Base-by-base conservation (phyloP, 163 green algal species). In the Scenedesmus sp. region DNA sequence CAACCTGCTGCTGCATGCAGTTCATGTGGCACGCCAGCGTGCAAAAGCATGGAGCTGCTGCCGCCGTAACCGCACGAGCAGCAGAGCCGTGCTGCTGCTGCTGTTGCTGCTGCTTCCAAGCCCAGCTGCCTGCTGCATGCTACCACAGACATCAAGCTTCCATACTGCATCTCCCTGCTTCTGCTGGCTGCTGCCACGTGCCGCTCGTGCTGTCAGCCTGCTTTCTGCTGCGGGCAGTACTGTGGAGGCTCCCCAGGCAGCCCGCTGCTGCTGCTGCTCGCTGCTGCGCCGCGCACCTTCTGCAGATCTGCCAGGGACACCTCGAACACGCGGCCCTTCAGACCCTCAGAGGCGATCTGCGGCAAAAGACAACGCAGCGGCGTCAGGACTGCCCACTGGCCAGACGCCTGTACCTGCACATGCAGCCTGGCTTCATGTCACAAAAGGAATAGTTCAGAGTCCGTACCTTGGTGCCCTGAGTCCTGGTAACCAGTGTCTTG, bases 271-370 rank as follows among this genome's bases (percentile, higher is more conserved):
- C 76, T 74, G 82, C 82, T 88, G 56, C 57, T 55, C 12, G 56
- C 57, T n/a, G 56, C n/a, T 86, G 82, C 82, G 15, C 10, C 2
- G 64, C 86, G 90, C 86, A 99, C 97, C 93, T 98, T 97, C 96
- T 99, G 98, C 91, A 99, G 96, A 94, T 99, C 98, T n/a, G 98
- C 98, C 88, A 99, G 97, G 16, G 95, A 98, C 55, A 98, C 96
- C 96, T 99, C 97, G 87, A 99, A 98, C 55, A 99, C 97, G 62
- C 98, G 97, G 70, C 98, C 98, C 97, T 99, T 99, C 79, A 99
- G 95, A 56, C 96, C 97, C 77, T 99, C 98, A 16, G 98, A 99
- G n/a, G 98, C 98, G 95, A 99, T 99, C 98, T 99, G 96, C 94
- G 95, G 23, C 6, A 54, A 34, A 76, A 86, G 74, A 20, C 55